Conservation (phyloP, 2,329 filamentous ascomycete genomes). For the Scopulariopsis brevicaulis region DNA sequence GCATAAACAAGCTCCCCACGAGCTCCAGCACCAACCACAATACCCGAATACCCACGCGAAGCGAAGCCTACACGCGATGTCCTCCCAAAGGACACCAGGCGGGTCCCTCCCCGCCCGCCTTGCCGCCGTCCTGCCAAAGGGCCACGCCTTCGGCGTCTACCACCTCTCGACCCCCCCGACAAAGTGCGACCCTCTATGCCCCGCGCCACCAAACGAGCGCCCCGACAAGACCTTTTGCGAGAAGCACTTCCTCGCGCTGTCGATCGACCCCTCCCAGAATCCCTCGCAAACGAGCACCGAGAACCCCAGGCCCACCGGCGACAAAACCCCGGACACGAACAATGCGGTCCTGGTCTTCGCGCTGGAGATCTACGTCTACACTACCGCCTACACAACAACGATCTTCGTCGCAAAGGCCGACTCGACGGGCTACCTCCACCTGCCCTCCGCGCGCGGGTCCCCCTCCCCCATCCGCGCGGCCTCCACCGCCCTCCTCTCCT, state of each 20-base stretch:
- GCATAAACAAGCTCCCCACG: not conserved
- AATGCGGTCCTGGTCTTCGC: constrained; percentile 57
- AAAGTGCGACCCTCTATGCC: constrained; percentile 64
- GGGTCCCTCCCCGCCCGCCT: constrained; percentile 14
- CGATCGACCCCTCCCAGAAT: constrained; percentile 22
- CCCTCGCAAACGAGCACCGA: constrained; percentile 10
- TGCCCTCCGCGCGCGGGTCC: constrained; percentile 49
- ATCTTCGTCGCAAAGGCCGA: constrained; percentile 96
- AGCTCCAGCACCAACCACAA: not conserved
- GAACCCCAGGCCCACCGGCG: not conserved
- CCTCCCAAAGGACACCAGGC: not conserved
- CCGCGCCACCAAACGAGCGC: constrained; percentile 58
- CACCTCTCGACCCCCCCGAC: constrained; percentile 82
- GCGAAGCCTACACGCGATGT: not conserved
- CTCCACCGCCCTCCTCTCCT: constrained; percentile 63
- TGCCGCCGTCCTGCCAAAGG: constrained; percentile 39
- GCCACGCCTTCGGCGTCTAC: constrained; percentile 55
- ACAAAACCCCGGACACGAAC: constrained; percentile 7
- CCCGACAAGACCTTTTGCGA: constrained; percentile 77
- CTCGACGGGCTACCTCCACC: constrained; percentile 76
- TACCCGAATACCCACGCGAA: not conserved
- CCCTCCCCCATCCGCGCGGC: constrained; percentile 66
- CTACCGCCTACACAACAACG: constrained; percentile 67
- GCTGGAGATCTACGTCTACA: constrained; percentile 81
- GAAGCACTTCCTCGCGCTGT: constrained; percentile 59